Percentiles rank a stretch among this genome's conserved stretches.
Evolutionary conservation across 371 early-diverging fungal species (phyloP).

Genomic region (Mucor indicus): DNA sequence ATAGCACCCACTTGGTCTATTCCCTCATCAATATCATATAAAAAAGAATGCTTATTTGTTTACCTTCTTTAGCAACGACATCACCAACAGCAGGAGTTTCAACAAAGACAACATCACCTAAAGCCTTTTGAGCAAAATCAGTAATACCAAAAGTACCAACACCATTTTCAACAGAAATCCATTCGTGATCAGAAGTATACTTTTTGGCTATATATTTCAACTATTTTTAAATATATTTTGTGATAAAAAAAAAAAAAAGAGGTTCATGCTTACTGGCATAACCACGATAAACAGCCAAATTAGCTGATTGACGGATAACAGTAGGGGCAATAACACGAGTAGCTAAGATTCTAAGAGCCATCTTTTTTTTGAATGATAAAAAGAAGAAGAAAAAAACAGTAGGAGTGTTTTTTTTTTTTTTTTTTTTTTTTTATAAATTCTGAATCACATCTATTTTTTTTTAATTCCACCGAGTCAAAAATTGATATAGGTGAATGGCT

Average conservation of each 20-base stretch:
- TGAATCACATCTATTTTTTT: conserved; percentile 28
- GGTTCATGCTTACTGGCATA: conserved; percentile 55
- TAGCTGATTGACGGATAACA: conserved; percentile 34
- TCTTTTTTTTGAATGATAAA: conserved; percentile 3
- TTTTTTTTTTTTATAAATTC: conserved; percentile 16
- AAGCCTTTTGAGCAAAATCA: conserved; percentile 84
- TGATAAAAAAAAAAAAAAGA: neutral
- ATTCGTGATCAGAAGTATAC: conserved; percentile 93
- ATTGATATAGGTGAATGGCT: neutral
- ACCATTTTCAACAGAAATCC: conserved; percentile 73
- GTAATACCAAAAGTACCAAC: conserved; percentile 92
- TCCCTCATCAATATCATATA: too few relatives aligned
- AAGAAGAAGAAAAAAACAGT: conserved; percentile 3
- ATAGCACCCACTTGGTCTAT: conserved; percentile 80
- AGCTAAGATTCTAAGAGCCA: conserved; percentile 47
- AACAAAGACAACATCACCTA: conserved; percentile 95
- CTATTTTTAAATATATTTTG: neutral
- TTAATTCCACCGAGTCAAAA: conserved; percentile 40
- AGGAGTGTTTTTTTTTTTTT: too few relatives aligned
- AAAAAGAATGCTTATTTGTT: conserved; percentile 6
- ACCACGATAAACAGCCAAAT: conserved; percentile 33
- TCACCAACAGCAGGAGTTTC: conserved; percentile 74
- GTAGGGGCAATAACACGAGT: conserved; percentile 37
- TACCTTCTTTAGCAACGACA: conserved; percentile 60
- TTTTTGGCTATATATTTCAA: conserved; percentile 57